Base-by-base conservation (phyloP, 495 filamentous ascomycete species). In the Glarea lozoyensis region DNA sequence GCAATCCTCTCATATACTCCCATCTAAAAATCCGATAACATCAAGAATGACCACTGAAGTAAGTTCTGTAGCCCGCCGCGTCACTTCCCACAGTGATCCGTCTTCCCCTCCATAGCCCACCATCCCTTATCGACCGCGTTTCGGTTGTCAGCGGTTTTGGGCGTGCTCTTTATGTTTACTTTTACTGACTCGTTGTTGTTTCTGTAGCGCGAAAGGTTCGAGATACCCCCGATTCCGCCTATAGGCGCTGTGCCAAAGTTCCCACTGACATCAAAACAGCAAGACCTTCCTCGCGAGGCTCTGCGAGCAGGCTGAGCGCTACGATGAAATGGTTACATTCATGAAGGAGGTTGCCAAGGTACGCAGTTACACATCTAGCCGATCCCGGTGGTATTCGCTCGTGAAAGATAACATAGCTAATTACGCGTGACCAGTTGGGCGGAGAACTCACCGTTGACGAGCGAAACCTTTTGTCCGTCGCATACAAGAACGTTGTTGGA, bases 301-400 rank as follows among this genome's bases (percentile, higher is more conserved):
- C 63, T 97, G 92, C 77, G 92, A 99, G 86, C 92, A 99, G 82
- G 92, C 92, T 61, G 92, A 99, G 79, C 92, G 92, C 65, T 99
- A 99, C 66, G 92, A 99, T 87, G 92, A 99, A 73, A 99, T 99
- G 92, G 92, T 99, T 56, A 87, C 82, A 60, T 99, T 86, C 76
- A 99, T 99, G 92, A 99, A 99, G 85, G 88, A 95, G 81, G 92
- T 99, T 62, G 92, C 92, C 64, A 94, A 96, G 79, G 84, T 88
- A 86, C 63, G 72, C 52, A n/a, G 38, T 34, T 22, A 27, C 41
- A 18, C 20, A 19, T 7, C 25, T 31, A 5, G 24, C 38, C 17
- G 7, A 40, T 48, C 22, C 12, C 27, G 11, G 21, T 42, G 39
- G 40, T 45, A 15, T 16, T 13, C 39, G 10, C 37, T 15, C 32